Evolutionary conservation across 179 eudicot species (phyloP), one percentile per base, ranked within the genome.

Genomic region (Actinidia polygama): DNA sequence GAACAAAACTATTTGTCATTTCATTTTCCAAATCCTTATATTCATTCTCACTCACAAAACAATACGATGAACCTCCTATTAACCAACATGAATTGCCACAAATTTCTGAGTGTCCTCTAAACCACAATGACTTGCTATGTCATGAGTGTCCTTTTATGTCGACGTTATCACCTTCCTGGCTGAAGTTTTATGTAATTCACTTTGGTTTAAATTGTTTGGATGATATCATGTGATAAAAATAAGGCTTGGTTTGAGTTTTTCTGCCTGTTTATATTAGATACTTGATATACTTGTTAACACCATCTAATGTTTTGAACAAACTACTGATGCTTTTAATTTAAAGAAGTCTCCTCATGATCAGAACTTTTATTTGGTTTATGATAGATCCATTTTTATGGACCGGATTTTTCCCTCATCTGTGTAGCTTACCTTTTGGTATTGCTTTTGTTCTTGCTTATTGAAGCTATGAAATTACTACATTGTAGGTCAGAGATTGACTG

Each of bases 401-500:
- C 49, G 10, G 58, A 18, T 61, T 21, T 49, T 69, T 49, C n/a
- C 9, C 49, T 9, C 58, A 6, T 55, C n/a, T 75, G 74, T 23
- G 5, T 69, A 63, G 61, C 24, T 74, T 30, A 11, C 23, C 15
- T 54, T 54, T 50, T 36, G 40, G 59, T 12, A 2, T 64, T 75
- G 9, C 30, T 72, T 46, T 49, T 19, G 23, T 62, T 26, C 64
- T 73, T 73, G 61, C 44, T 76, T 51, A 77, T 64, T 30, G 73
- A 58, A 70, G 76, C 51, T 11, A 4, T 51, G 21, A 21, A 71
- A 21, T 47, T 18, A 10, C 49, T 57, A 26, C 4, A 47, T 54
- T 87, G 79, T 91, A 95, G 99, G 97, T 87, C 99, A 95, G 86
- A 92, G 85, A 80, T 88, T 95, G 85, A 83, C 89, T 83, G 98